Evolutionary conservation across 1,139 yeast genomes (phyloP), one percentile per base, ranked within the genome.

Genomic region (Suhomyces coccinellae): DNA sequence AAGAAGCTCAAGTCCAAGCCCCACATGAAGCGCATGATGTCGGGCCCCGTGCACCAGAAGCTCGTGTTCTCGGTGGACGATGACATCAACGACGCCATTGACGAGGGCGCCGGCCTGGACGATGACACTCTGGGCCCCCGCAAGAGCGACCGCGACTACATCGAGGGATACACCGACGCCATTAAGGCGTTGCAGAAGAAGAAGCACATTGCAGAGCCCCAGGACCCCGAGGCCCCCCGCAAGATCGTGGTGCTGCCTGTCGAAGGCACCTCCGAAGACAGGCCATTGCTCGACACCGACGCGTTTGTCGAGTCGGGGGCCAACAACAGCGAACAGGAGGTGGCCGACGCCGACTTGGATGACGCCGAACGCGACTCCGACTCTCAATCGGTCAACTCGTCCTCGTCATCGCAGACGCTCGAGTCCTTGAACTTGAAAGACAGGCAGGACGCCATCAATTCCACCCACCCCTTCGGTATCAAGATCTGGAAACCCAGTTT

Each of bases 401-500:
- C 64, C 4, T 73, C 77, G 1, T 80, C 89, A 0, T 62, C 79
- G 1, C 69, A 75, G 3, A 80, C 95, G 0, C 65, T 80, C 22
- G 97, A 90, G 59, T 86, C 96, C 1, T 83, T 87, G 57, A 93
- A 96, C n/a, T 74, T 93, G 48, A 75, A 93, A 49, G 97, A 91
- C 55, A 82, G 98, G 53, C 99, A 93, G 65, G 90, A 88, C 54
- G 99, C 99, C 4, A 95, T 93, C 62, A 93, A 93, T 60, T 84
- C 88, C 44, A 90, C 98, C 1, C 99, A 95, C 69, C 99, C 99
- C 0, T 93, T 93, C 61, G 99, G 99, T 75, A 90, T 93, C 43
- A 86, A 96, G 63, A 88, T 93, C 56, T 93, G 99, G 99, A 93
- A 93, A 61, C 99, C 99, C 1, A 97, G 99, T 2, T 75, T 93